Base-by-base conservation (phyloP, 108 stramenopile genomes). In the Stephanodiscus triporus region DNA sequence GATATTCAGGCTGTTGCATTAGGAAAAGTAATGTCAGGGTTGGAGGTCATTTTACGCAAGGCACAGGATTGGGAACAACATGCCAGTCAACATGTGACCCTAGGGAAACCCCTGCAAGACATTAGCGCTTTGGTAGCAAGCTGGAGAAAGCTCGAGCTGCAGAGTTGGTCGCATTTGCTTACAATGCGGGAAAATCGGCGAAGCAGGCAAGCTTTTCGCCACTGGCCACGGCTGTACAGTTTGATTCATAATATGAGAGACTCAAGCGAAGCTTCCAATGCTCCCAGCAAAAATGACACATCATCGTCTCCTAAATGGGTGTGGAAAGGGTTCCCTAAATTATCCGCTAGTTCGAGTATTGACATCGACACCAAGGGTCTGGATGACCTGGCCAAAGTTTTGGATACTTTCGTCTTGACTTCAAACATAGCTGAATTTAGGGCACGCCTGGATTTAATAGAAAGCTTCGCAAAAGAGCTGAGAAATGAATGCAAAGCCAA, bases 21-120 rank as follows among this genome's bases (percentile, higher is more conserved):
- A 19, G 95, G 90, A 4, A 95, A 91, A 62, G 86, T 96, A 6
- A 84, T 99, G 76, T 85, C 86, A n/a, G 97, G 97, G 2, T 68
- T 99, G 30, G 97, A 98, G 80, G 82, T 97, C 0, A 76, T 97
- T 16, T 70, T 99, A 23, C 71, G 84, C 42, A 88, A 89, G 37
- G 88, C 97, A 11, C 97, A 98, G 75, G 98, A 99, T 23, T 99
- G 98, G 98, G 97, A 99, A 69, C 94, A 96, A 70, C 90, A 94
- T 66, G 98, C 98, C 8, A 91, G 95, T 62, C 84, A 85, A 56
- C 71, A 88, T 13, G 96, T 98, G 8, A 69, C 82, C 32, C 60
- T 99, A 1, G 93, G 87, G 2, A 82, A 75, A 43, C 83, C 88
- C 22, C 85, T 98, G 19, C 49, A 63, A 30, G 78, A 84, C 27